phyloP scores from a whole-genome alignment of 164 flowering plant genomes.

The Nymphaea thermarum region DNA sequence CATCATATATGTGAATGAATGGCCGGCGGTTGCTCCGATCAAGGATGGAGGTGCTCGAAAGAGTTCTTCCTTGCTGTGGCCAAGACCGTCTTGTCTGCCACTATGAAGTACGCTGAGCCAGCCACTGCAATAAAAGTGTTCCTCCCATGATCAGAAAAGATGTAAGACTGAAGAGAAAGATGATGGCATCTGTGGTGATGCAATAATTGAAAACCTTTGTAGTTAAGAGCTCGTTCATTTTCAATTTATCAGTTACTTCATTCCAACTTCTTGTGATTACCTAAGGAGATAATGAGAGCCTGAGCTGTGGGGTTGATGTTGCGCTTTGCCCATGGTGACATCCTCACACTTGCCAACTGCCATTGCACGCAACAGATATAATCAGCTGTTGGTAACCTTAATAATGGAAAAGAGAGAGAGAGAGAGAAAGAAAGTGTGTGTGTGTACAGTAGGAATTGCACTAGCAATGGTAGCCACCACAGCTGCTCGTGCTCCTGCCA shows the following conservation, averaged over 20 bases:
- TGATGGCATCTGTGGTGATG: too few relatives aligned
- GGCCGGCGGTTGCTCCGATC: too few relatives aligned
- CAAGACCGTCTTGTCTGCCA: conserved; percentile 86
- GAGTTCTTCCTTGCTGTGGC: conserved; percentile 73
- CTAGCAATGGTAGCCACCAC: background rate
- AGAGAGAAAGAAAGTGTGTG: background rate
- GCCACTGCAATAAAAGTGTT: conserved; percentile 34
- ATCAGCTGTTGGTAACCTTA: too few relatives aligned
- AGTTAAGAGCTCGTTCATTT: too few relatives aligned
- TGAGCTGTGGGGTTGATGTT: conserved; percentile 85
- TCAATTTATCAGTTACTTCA: too few relatives aligned
- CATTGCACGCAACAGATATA: too few relatives aligned
- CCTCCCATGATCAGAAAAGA: too few relatives aligned
- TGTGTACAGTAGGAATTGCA: background rate
- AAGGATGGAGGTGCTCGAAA: conserved; percentile 17
- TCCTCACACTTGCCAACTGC: conserved; percentile 74
- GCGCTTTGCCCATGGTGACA: conserved; percentile 89
- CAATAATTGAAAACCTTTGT: too few relatives aligned
- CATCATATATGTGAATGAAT: too few relatives aligned
- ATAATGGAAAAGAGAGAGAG: background rate
- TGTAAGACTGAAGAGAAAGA: too few relatives aligned
- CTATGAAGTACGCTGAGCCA: conserved; percentile 82
- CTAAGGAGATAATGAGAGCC: conserved; percentile 80
- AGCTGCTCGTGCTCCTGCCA: background rate
- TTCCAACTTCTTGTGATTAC: conserved; percentile 12